Percentiles rank a stretch among this genome's conserved stretches.
phyloP scores from a whole-genome alignment of 352 stramenopile species.

The Hyaloperonospora arabidopsidis region DNA sequence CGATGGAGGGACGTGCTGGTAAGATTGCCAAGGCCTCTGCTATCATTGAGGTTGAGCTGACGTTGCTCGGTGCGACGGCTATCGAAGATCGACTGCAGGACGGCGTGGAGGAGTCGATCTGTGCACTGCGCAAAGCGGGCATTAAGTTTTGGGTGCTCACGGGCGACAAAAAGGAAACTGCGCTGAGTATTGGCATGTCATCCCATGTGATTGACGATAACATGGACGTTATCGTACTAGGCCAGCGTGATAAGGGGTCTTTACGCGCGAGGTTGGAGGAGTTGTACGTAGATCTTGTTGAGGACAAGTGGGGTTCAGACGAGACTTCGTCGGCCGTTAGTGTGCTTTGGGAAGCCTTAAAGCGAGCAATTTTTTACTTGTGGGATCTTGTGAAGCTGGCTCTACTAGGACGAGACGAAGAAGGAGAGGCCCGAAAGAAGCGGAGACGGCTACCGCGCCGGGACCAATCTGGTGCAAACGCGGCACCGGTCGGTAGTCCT shows the following conservation, averaged over 20 bases:
- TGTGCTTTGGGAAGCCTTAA: constrained; percentile 73
- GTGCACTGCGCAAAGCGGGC: constrained; percentile 84
- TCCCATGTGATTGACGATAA: constrained; percentile 86
- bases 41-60: constrained; percentile 82
- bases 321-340: constrained; percentile 68
- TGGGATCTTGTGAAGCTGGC: constrained; percentile 64
- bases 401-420: constrained; percentile 62
- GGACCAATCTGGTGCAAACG: constrained; percentile 36
- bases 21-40: constrained; percentile 74
- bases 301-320: constrained; percentile 83
- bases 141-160: constrained; percentile 97
- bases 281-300: constrained; percentile 80
- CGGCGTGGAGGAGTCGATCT: constrained; percentile 89
- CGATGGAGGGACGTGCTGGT: constrained; percentile 54
- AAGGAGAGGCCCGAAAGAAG: constrained; percentile 62
- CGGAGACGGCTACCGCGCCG: constrained; percentile 44
- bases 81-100: constrained; percentile 92
- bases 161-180: constrained; percentile 86
- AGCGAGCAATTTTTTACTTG: constrained; percentile 53
- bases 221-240: constrained; percentile 85
- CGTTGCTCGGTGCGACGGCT: constrained; percentile 82
- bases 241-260: constrained; percentile 70
- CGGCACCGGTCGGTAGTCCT: constrained; percentile 24
- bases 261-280: constrained; percentile 74
- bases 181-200: constrained; percentile 83